These are phyloP conservation scores for Urostyla sp. DNA, from an alignment of 73 alveolate genomes.

Conservation along the genomic window DNA sequence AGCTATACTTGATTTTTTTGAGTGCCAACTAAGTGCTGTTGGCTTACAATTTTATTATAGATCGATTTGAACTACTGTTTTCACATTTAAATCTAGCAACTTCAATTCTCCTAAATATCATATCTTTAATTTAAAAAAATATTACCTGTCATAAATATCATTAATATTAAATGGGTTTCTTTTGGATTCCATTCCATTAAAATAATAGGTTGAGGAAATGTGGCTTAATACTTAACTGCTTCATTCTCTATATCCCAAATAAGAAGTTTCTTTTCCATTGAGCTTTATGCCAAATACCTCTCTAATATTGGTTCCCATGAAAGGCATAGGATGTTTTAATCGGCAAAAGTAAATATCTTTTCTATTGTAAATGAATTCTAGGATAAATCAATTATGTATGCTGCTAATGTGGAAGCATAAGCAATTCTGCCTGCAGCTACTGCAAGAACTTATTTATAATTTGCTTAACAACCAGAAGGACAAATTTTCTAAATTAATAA, in stretches of 20 bases:
- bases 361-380: constrained; percentile 12
- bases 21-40: constrained; percentile 63
- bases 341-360: constrained; percentile 64
- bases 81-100: constrained; percentile 33
- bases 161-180: constrained; percentile 9
- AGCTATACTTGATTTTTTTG: constrained; percentile 49
- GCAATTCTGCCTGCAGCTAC: constrained; percentile 61
- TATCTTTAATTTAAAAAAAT: not conserved
- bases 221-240: constrained; percentile 20
- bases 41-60: constrained; percentile 27
- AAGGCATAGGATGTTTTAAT: constrained; percentile 62
- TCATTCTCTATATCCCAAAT: constrained; percentile 51
- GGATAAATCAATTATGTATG: constrained; percentile 61
- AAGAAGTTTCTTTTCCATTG: constrained; percentile 33
- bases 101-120: constrained; percentile 56
- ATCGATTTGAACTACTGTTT: constrained; percentile 29
- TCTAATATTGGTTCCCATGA: constrained; percentile 45
- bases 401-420: constrained; percentile 76
- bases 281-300: constrained; percentile 41
- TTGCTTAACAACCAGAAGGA: constrained; percentile 76
- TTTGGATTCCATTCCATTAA: constrained; percentile 61
- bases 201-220: not conserved
- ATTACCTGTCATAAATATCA: constrained; percentile 58
- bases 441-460: constrained; percentile 68
- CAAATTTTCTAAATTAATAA: constrained; percentile 31